A percentile compares a stretch with the other conserved stretches of the same genome.
These are phyloP conservation scores for Taiozyma onychis DNA, from an alignment of 1,139 yeast species.

Conservation along the genomic window DNA sequence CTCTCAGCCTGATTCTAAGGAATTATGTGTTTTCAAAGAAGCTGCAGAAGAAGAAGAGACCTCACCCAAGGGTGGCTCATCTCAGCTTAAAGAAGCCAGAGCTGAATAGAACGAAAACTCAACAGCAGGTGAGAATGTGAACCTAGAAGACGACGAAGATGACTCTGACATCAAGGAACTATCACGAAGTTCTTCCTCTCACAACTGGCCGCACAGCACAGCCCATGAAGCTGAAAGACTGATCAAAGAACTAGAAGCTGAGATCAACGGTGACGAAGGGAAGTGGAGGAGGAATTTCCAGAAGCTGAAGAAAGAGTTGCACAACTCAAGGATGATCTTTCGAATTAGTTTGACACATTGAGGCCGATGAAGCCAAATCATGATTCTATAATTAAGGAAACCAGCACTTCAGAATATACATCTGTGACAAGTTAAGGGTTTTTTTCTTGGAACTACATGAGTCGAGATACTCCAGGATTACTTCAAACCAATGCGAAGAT, in stretches of 20 bases:
- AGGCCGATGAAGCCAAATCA: no score
- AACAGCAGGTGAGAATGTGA: neutral
- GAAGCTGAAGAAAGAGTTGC: constrained; percentile 5
- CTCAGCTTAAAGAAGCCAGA: neutral
- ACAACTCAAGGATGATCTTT: no score
- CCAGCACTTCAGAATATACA: no score
- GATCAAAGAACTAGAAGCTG: constrained; percentile 18
- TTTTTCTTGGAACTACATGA: no score
- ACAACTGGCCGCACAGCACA: constrained; percentile 5
- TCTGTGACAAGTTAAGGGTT: no score
- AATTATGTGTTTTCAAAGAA: neutral
- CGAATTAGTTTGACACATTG: no score
- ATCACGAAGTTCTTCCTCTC: neutral
- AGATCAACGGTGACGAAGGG: constrained; percentile 7
- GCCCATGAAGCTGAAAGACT: constrained; percentile 19
- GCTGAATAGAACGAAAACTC: neutral
- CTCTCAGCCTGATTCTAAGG: neutral
- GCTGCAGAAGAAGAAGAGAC: neutral
- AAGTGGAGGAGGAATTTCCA: constrained; percentile 1
- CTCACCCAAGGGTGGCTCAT: neutral
- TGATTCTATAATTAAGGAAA: no score
- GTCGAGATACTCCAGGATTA: no score
- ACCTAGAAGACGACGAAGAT: neutral
- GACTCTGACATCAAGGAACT: neutral
- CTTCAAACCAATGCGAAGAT: no score